phyloP scores from a whole-genome alignment of 2,329 filamentous ascomycete species.

The Stemphylium vesicarium region DNA sequence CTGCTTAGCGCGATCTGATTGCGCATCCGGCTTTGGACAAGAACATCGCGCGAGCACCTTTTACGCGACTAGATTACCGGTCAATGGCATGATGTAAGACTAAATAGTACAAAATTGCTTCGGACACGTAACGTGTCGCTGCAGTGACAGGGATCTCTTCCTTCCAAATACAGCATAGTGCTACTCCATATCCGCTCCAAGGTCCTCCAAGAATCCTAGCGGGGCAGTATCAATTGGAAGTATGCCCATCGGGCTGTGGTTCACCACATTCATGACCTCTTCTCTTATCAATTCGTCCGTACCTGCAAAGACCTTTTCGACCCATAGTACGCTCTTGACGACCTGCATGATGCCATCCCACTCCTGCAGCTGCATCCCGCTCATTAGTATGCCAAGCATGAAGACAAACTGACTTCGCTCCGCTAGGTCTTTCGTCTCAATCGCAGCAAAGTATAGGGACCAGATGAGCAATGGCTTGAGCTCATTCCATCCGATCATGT shows the following conservation, averaged over 20 bases:
- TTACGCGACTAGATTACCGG: not conserved
- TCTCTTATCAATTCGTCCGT: conserved; percentile 33
- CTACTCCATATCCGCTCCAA: conserved; percentile 13
- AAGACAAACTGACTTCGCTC: conserved; percentile 37
- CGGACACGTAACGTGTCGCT: not conserved
- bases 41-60: not conserved
- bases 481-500: conserved; percentile 36
- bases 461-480: conserved; percentile 37
- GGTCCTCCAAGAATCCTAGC: conserved; percentile 5
- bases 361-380: conserved; percentile 23
- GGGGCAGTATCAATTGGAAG: conserved; percentile 5
- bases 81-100: not conserved
- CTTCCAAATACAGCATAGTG: conserved; percentile 18
- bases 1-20: not conserved
- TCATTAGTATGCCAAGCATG: conserved; percentile 36
- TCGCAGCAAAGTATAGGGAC: conserved; percentile 35
- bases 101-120: too few species aligned
- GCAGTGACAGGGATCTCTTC: conserved; percentile 19
- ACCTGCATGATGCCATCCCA: conserved; percentile 35
- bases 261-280: conserved; percentile 33
- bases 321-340: conserved; percentile 40
- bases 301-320: conserved; percentile 33
- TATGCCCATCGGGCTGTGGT: conserved; percentile 11
- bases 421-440: conserved; percentile 31
- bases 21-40: not conserved